Evolutionary conservation across 495 filamentous ascomycete species (phyloP), one percentile per base, ranked within the genome.

Genomic region (Neurospora sp.): DNA sequence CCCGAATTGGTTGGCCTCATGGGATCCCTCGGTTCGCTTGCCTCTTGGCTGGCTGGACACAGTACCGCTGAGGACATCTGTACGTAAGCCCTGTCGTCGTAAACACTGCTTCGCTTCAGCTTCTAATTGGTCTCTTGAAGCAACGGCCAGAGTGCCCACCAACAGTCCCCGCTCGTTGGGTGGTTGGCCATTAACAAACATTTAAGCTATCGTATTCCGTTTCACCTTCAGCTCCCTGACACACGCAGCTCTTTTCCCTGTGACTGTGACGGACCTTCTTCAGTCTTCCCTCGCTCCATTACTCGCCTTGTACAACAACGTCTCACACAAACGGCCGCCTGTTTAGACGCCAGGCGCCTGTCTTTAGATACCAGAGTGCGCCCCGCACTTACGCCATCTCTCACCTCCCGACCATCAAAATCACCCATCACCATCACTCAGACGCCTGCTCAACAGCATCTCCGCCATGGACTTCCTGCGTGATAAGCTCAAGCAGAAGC

Each of bases 391-490:
- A 31, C 53, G 22, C 53, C 22, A 61, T 31, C 22, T 61, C 1
- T 31, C 53, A 61, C 16, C 53, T 31, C 20, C 53, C 12, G 12
- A 31, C 22, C 22, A 61, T 61, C 12, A 31, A 7, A 31, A 61
- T 31, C 12, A 16, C 20, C 22, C 53, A 61, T 61, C 53, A 22
- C n/a, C 46, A 31, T 3, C 48, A 61, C 11, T 31, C 48, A 31
- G 2, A 16, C 22, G 12, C 48, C 22, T 5, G 22, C 48, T 61
- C 22, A 61, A 31, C 22, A 3, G 16, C 66, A 37, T 69, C 70
- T 68, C 40, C 31, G 68, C 73, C 71, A 77, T 77, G 75, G 42
- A 12, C 20, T 70, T 77, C 38, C 69, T 77, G 20, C 66, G 75
- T 42, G 72, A 71, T 5, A 75, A 75, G 41, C 74, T 74, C 69